Base-by-base conservation (phyloP, 257 asterid genomes). In the Thymus quinquecostatus region DNA sequence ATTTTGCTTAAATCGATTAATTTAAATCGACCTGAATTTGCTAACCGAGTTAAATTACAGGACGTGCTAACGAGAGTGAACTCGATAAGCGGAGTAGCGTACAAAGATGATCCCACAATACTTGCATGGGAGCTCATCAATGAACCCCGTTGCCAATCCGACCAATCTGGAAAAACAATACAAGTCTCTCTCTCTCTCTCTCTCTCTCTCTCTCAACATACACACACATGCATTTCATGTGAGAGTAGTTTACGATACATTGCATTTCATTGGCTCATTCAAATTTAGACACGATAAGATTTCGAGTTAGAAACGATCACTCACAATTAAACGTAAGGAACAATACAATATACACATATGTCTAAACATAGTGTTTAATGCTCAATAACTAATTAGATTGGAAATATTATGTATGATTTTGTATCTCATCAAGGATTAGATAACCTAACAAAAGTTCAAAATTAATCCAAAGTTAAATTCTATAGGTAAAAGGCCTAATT, bases 91-190 rank as follows among this genome's bases (percentile, higher is more conserved):
- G 85, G 89, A 12, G 48, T 76, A 13, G 66, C 78, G 1, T 84
- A 81, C 3, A 79, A 79, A 81, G 84, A 79, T 40, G 88, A 84
- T 66, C 56, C 83, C 10, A 72, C 83, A 69, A 79, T 82, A 8
- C 62, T 82, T 66, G 82, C 78, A 69, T 80, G 83, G 87, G 89
- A 85, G 74, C 84, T 85, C 21, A 80, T 85, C 77, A 82, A 85
- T 12, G 89, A 85, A 59, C 84, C 89, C 6, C 86, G 86, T 66
- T 78, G 78, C 69, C 79, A 75, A 70, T 76, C 82, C 1, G 82
- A 85, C 66, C 76, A 75, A 55, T 82, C 86, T 5, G 89, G 87
- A 44, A 82, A 79, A 73, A 10, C 80, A 27, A 0, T 85, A 12
- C 85, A 85, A 33, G 89, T 84, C 38, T 28, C 8, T 10, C 14